Base-by-base conservation (phyloP, 805 yeast genomes). In the Cyberlindnera euphorbiae region DNA sequence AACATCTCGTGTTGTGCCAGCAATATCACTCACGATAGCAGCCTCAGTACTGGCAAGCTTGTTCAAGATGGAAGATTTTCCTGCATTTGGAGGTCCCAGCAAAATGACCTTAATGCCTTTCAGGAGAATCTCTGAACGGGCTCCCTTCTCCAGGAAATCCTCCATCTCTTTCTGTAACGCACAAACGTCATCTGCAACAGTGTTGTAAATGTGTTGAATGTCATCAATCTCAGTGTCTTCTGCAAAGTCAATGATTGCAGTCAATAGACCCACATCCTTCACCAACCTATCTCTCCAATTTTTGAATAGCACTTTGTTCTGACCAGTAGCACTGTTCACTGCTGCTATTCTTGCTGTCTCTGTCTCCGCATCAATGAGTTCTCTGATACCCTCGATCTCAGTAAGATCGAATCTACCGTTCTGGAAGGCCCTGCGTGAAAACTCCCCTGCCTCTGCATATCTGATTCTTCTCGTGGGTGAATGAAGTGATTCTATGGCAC, bases 31-130 rank as follows among this genome's bases (percentile, higher is more conserved):
- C 1, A 93, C 97, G 26, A 93, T 87, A 0, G 96, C 94, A 13
- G 87, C 82, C 16, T 88, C 94, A 16, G 82, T 75, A 40, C 79
- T 71, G 0, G 89, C 86, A 7, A 93, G 58, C n/a, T 62, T 53
- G 52, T 93, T 93, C 34, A 93, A 59, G 9, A 93, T 60, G 1
- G 96, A 85, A 4, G 96, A 88, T 55, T 93, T 93, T 0, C 98
- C 98, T 1, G 96, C 96, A 58, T 93, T 93, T 1, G 98, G 96
- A 6, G 95, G 93, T 0, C 98, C 98, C 11, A 89, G 46, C 8
- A 93, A 62, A 0, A 81, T 77, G 17, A 89, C 50, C 39, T 75
- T 75, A 19, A 90, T 77, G 1, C 98, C 98, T 17, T 71, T 66
- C 27, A 80, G 58, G 12, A 90, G 57, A 1, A 89, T 63, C 46